Percentiles rank a stretch among this genome's conserved stretches.
Conservation (phyloP, 176 grass and related monocot species). For the Panicum miliaceum region DNA sequence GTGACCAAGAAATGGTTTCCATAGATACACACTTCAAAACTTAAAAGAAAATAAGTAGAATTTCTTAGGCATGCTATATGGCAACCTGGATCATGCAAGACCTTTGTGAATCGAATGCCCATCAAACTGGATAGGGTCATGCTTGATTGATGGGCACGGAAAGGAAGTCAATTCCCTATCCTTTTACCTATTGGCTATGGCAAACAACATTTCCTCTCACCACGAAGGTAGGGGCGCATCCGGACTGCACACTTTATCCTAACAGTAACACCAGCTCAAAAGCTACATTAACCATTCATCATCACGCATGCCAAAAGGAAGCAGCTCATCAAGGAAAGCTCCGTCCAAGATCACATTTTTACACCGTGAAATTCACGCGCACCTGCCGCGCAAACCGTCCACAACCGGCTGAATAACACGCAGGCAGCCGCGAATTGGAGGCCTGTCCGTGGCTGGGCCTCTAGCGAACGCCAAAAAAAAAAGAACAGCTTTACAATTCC, state of each 20-base stretch:
- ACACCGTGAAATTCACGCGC: neutral
- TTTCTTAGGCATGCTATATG: neutral
- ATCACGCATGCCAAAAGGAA: neutral
- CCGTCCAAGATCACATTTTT: neutral
- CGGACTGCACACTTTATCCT: neutral
- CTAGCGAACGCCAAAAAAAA: too few relatives aligned
- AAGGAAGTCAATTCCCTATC: neutral
- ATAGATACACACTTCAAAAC: neutral
- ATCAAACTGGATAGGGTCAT: neutral
- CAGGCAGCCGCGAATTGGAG: conserved; percentile 19
- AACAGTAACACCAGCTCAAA: neutral
- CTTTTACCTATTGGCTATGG: neutral
- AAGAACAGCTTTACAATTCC: neutral
- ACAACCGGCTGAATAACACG: neutral
- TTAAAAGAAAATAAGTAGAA: neutral
- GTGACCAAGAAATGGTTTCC: neutral
- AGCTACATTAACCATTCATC: neutral
- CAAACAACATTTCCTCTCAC: neutral
- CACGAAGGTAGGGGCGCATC: neutral
- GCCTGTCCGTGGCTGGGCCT: neutral
- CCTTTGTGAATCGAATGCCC: neutral
- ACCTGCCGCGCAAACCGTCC: neutral
- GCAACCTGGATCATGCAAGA: neutral
- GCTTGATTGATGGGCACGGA: neutral
- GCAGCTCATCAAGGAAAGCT: neutral